phyloP scores from a whole-genome alignment of 441 rosid species.

The Adansonia gregorii region DNA sequence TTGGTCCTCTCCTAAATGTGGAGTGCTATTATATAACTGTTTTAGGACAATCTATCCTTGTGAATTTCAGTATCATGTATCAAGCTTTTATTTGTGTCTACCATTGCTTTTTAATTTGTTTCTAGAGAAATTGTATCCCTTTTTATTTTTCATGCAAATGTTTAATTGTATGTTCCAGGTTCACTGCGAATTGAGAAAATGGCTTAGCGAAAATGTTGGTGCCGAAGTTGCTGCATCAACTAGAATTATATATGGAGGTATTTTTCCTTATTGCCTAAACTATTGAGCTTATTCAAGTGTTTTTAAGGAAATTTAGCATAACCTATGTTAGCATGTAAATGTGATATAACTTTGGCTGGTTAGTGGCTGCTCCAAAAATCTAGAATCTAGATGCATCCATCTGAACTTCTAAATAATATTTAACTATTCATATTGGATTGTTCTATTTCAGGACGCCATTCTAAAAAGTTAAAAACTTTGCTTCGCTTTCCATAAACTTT shows the following conservation, averaged over 20 bases:
- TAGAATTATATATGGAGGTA: slow-evolving; percentile 82
- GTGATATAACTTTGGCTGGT: no score
- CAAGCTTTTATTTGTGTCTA: neutral
- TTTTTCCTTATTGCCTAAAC: neutral
- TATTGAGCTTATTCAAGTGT: neutral
- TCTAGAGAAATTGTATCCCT: neutral
- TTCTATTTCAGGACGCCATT: neutral
- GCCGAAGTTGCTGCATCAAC: slow-evolving; percentile 59
- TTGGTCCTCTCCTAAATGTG: slow-evolving; percentile 1
- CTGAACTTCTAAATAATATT: neutral
- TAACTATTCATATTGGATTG: neutral
- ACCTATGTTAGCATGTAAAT: neutral
- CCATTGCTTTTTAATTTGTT: neutral
- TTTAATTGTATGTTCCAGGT: slow-evolving; percentile 41
- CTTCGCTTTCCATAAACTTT: neutral
- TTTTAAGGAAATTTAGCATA: slow-evolving; percentile 10
- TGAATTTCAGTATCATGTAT: neutral
- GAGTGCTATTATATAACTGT: neutral
- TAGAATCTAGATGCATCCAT: neutral
- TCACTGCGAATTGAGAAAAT: slow-evolving; percentile 63
- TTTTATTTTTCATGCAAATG: neutral
- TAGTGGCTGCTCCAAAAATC: neutral
- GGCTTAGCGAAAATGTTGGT: slow-evolving; percentile 58
- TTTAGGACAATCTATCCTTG: neutral
- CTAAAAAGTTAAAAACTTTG: neutral